Base-by-base conservation (phyloP, 352 stramenopile species). In the Phytophthora pinifolia region DNA sequence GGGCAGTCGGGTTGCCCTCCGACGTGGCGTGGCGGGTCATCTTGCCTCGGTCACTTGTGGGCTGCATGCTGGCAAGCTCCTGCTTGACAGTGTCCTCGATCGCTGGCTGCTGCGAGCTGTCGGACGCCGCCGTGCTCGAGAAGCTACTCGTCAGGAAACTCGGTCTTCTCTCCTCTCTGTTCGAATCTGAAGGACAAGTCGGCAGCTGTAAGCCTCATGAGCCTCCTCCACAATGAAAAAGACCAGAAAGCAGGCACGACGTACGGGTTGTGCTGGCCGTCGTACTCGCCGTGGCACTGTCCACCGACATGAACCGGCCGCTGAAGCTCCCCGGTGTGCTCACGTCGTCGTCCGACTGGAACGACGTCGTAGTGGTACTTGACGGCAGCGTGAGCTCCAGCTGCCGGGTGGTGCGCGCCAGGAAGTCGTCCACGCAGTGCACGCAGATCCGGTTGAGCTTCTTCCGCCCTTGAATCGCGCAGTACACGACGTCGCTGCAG, bases 401-500 rank as follows among this genome's bases (percentile, higher is more conserved):
- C 33, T 60, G 63, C 5, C 63, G 59, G 39, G 65, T 62, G 20
- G 52, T 63, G 10, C 59, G 52, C 25, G 53, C 54, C 3, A 72
- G 33, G 15, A 72, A 72, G 32, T 72, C 59, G 31, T 72, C 63
- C 4, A 84, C 74, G 49, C 76, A 87, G 52, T 87, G 77, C 14
- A 85, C 67, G 58, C 76, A 87, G 50, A 87, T 87, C 43, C 68
- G 71, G 46, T 87, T 83, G 63, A 87, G 73, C 65, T 85, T 83
- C 65, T 83, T 84, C 39, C 66, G 62, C 44, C 76, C 73, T 49
- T 84, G 68, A 39, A 77, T 67, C 33, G 76, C 70, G 44, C 75
- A 84, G 70, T 87, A 83, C 33, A 84, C 74, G 2, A 87, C 67
- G 35, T 83, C 72, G 25, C 65, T 78, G 45, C 76, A 87, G 54